phyloP scores from a whole-genome alignment of 2,329 filamentous ascomycete genomes.

The Ophiostoma pallidulum region DNA sequence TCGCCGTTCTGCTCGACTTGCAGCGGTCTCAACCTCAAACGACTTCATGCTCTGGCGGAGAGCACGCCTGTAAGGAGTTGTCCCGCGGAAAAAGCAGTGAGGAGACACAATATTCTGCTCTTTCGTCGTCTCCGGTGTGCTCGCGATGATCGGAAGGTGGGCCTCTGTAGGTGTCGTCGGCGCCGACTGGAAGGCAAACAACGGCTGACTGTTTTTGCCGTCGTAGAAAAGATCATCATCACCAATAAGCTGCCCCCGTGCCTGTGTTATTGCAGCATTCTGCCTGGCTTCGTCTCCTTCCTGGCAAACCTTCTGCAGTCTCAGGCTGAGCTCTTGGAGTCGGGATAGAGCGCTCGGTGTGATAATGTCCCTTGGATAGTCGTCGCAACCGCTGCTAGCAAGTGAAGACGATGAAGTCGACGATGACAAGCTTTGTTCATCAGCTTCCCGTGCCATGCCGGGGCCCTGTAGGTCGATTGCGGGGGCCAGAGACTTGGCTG shows the following conservation, averaged over 20 bases:
- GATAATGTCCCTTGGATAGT: not conserved
- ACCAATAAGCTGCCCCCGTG: not conserved
- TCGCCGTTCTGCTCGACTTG: not conserved
- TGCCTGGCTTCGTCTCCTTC: not conserved
- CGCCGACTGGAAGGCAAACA: constrained; percentile 12
- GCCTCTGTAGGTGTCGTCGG: constrained; percentile 10
- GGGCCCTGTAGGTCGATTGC: not conserved
- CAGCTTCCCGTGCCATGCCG: not conserved
- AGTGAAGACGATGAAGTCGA: constrained; percentile 14
- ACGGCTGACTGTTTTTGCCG: not conserved
- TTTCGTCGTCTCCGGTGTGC: not conserved
- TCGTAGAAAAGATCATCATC: constrained; percentile 13
- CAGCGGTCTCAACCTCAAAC: constrained; percentile 20
- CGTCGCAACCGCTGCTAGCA: constrained; percentile 14
- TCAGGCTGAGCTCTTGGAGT: constrained; percentile 13
- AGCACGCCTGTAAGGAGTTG: constrained; percentile 46
- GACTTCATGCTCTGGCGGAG: constrained; percentile 37
- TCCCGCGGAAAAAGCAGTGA: constrained; percentile 40
- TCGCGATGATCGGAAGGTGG: not conserved
- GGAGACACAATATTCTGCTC: not conserved
- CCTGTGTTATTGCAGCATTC: not conserved
- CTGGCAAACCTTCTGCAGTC: constrained; percentile 10
- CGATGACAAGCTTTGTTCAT: not conserved
- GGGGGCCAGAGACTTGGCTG: not conserved
- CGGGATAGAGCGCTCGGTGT: constrained; percentile 7